Percentiles rank a stretch among this genome's conserved stretches.
Evolutionary conservation across 2,329 filamentous ascomycete species (phyloP).

Genomic region (Ploettnerulaceae sp.): DNA sequence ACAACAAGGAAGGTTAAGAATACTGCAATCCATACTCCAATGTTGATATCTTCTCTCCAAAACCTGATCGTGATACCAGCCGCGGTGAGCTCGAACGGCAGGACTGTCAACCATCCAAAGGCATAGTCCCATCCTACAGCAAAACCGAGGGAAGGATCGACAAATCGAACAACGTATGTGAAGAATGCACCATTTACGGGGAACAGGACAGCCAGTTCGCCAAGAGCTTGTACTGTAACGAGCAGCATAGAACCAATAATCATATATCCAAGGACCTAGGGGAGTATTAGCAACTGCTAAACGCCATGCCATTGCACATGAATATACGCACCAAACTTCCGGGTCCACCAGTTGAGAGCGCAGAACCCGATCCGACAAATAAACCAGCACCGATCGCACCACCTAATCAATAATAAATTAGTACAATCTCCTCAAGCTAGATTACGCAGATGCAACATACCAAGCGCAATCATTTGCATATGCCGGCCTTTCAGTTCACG

Average conservation of each 20-base stretch:
- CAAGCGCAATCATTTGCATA: too few species aligned
- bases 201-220: slow-evolving; percentile 11
- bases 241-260: slow-evolving; percentile 10
- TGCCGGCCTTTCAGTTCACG: too few species aligned
- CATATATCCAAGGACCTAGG: too few species aligned
- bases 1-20: slow-evolving; percentile 47
- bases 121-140: slow-evolving; percentile 10
- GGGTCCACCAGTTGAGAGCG: too few species aligned
- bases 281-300: too few species aligned
- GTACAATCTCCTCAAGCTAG: too few species aligned
- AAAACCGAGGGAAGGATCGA: slow-evolving; percentile 10
- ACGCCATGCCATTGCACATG: too few species aligned
- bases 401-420: too few species aligned
- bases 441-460: too few species aligned
- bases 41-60: slow-evolving; percentile 44
- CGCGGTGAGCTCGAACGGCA: slow-evolving; percentile 52
- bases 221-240: slow-evolving; percentile 9
- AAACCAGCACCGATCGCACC: too few species aligned
- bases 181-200: slow-evolving; percentile 10
- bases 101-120: slow-evolving; percentile 44
- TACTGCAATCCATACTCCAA: slow-evolving; percentile 52
- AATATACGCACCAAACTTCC: too few species aligned
- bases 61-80: slow-evolving; percentile 49
- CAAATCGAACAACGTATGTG: slow-evolving; percentile 9
- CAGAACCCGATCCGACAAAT: too few species aligned